Base-by-base conservation (phyloP, 805 yeast species). In the Henningerozyma blattae region DNA sequence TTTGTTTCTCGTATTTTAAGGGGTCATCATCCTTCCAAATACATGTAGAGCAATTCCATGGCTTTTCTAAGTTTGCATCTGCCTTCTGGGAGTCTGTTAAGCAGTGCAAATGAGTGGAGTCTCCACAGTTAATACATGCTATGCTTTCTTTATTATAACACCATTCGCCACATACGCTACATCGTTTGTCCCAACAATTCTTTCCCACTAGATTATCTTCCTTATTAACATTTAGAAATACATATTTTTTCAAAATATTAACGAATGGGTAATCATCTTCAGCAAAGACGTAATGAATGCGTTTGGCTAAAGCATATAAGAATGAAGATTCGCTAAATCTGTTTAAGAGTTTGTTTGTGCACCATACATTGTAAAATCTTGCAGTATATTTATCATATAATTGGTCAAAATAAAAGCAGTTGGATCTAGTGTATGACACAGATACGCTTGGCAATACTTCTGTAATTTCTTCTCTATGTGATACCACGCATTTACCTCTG, bases 21-120 rank as follows among this genome's bases (percentile, higher is more conserved):
- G 59, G 59, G n/a, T 57, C 53, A 39, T 75, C 79, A 33, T 70
- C 68, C 22, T 62, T 67, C 43, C 72, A 70, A n/a, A 77, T 66
- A 59, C 96, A 86, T 4, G 62, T 52, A 19, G 83, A 87, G 62
- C 96, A 86, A 18, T 84, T 70, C 95, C 95, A 87, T 7, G 85
- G 82, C 50, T 84, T 81, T 1, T 94, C 95, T 37, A 93, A 61
- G 29, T 82, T 76, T 1, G 95, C 95, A 47, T 82, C 82, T 41
- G 72, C 71, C 34, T 70, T 52, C 27, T 85, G 56, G 1, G 95
- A 95, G 1, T 95, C 95, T 39, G 79, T 83, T 31, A 86, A 68
- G 48, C 97, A 87, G 25, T 74, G 63, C 72, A 86, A 71, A 58
- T 87, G 97, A 44, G 75, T 84, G 38, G 64, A 64, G 14, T 68